Evolutionary conservation across 768 basidiomycete species (phyloP), one percentile per base, ranked within the genome.

Genomic region (Agaricus subrufescens): DNA sequence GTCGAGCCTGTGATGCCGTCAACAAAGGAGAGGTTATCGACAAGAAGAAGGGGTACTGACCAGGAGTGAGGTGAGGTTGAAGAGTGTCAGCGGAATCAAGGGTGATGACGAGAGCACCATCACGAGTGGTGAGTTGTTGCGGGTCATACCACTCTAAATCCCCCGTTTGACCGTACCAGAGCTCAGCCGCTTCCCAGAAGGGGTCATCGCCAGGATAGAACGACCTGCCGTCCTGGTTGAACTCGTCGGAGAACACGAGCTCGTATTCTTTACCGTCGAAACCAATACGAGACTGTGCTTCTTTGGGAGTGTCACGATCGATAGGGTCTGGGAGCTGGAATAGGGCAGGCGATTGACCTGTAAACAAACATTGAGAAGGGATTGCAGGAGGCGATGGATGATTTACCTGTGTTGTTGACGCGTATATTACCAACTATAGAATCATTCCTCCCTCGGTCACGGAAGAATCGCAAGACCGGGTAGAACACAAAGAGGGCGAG

Each of bases 81-180:
- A 63, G 54, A 1, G 75, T 76, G 8, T 44, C 46, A 1, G 64
- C 60, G 12, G 71, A 73, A 56, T 88, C 86, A 77, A 91, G 79
- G 4, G 82, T 83, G 61, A 94, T 85, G 43, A 85, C 80, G 45
- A 93, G 76, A 29, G 73, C 67, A 2, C 91, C 91, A 57, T 81
- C 75, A 26, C 73, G 66, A 7, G 91, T 94, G 1, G 82, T 85
- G 47, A 88, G 67, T 63, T 86, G 84, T 10, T 65, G 62, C 0
- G 88, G 84, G 62, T 86, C 83, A 62, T 91, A 92, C 87, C 87
- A 90, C 65, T 91, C 89, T 54, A 82, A 57, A 65, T 92, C 89
- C 3, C 62, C 71, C 0, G 89, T 91, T 5, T 79, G 75, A 58
- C 85, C 81, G 62, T 91, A 91, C 83, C 89, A 89, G 4, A 87